Percentiles rank a stretch among this genome's conserved stretches.
Evolutionary conservation across 192 early-diverging fungal genomes (phyloP).

Genomic region (Umbelopsis sp.): DNA sequence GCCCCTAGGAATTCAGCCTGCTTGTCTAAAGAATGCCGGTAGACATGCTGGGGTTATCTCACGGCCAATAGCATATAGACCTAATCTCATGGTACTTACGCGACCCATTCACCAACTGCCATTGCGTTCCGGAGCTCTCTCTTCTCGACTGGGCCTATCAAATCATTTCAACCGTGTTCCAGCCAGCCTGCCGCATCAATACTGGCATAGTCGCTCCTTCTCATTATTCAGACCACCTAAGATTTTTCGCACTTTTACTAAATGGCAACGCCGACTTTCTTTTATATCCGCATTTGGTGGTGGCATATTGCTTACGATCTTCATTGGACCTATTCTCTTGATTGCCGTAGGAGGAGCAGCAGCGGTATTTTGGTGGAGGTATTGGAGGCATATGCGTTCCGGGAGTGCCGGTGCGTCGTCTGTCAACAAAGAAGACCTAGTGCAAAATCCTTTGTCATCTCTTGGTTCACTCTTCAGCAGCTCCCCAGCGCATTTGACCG

Average conservation of each 20-base stretch:
- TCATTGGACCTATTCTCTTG: slow-evolving; percentile 4
- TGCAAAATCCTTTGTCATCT: not conserved
- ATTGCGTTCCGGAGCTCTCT: too few relatives aligned
- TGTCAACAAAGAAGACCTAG: not conserved
- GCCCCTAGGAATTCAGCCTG: too few relatives aligned
- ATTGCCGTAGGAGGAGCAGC: not conserved
- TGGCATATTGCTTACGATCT: slow-evolving; percentile 6
- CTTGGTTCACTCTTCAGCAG: not conserved
- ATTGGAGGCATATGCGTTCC: not conserved
- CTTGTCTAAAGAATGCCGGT: too few relatives aligned
- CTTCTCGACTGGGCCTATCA: too few relatives aligned
- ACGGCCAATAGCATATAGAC: too few relatives aligned
- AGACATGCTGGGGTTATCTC: too few relatives aligned
- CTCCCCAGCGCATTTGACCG: not conserved
- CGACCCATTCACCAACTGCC: too few relatives aligned
- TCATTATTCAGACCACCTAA: not conserved
- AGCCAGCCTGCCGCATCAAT: too few relatives aligned
- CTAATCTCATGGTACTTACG: too few relatives aligned
- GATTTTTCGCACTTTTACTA: not conserved
- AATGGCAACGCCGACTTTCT: slow-evolving; percentile 3
- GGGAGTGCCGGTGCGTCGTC: not conserved
- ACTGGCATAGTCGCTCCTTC: too few relatives aligned
- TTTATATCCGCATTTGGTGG: slow-evolving; percentile 8
- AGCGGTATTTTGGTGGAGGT: not conserved
- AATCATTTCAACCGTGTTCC: too few relatives aligned